Evolutionary conservation across 805 yeast genomes (phyloP), one percentile per base, ranked within the genome.

Genomic region (Maudiozyma saulgeensis): DNA sequence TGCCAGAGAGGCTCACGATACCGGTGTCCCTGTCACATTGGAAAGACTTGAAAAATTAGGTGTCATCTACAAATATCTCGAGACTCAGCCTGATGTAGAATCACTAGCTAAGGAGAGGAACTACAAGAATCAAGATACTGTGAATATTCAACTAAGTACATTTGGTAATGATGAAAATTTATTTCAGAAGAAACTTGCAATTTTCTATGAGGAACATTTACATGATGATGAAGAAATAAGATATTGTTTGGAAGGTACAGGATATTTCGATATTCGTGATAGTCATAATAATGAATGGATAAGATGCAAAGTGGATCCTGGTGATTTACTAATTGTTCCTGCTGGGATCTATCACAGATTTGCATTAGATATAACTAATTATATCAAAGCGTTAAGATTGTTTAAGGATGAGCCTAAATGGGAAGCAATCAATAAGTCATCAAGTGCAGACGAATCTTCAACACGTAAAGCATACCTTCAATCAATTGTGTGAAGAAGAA

Each of bases 171-270:
- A 81, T 37, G 82, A 79, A 47, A 64, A 62, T 3, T 82, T 78
- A 0, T 78, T 85, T 59, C 73, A 79, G 54, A 72, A 70, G 46
- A 87, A 88, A 65, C 73, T 91, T 66, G 72, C 77, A 53, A 75
- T 69, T 41, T 89, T 90, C 67, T 87, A 81, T 69, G 71, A 76
- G 44, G 96, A 91, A 62, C 99, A 91, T 67, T 73, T 88, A 48
- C 99, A 91, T 64, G 98, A 91, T 64, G 99, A 91, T 64, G 99
- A 91, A 68, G 99, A 91, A 70, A 91, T 91, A 63, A 74, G 99
- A 56, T 91, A 89, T 68, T 80, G 89, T 47, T 61, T 84, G 18
- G 96, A 84, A 26, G 99, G 99, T 11, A 84, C 81, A 49, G 98
- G 99, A 0, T 91, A 77, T 68, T 91, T 91, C 61, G 98, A 91